Conservation (phyloP, 1,139 yeast genomes). For the Suhomyces bribrorum region DNA sequence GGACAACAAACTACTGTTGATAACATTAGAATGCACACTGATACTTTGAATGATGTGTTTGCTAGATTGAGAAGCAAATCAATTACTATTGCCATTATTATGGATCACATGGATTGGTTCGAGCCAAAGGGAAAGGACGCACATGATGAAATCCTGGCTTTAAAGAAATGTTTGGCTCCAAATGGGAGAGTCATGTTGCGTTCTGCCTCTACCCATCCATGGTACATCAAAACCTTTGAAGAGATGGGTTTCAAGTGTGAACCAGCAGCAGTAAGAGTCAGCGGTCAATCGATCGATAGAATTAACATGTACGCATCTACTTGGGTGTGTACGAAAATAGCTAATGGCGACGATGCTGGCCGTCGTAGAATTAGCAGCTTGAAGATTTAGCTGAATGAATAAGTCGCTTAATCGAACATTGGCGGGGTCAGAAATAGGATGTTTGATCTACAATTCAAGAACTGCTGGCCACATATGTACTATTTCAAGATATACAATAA, state of each 20-base stretch:
- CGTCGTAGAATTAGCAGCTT: conserved; percentile 45
- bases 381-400: conserved; percentile 29
- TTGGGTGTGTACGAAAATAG: conserved; percentile 70
- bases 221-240: conserved; percentile 75
- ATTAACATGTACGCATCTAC: conserved; percentile 88
- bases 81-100: conserved; percentile 73
- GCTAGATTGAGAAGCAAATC: conserved; percentile 62
- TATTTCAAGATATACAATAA: too few species aligned
- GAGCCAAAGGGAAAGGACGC: conserved; percentile 67
- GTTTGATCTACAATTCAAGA: too few species aligned
- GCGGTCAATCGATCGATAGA: conserved; percentile 70
- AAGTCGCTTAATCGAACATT: too few species aligned
- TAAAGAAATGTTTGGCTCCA: conserved; percentile 60
- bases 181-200: conserved; percentile 78
- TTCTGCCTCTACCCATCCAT: conserved; percentile 71
- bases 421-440: too few species aligned
- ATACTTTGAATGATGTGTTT: conserved; percentile 73
- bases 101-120: conserved; percentile 96
- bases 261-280: conserved; percentile 66
- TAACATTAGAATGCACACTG: conserved; percentile 76
- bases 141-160: conserved; percentile 62
- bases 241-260: conserved; percentile 63
- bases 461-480: too few species aligned
- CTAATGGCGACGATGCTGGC: conserved; percentile 21
- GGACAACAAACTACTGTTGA: conserved; percentile 50